Base-by-base conservation (phyloP, 1,284 basidiomycete species). In the Sanguinoderma infundibulare region DNA sequence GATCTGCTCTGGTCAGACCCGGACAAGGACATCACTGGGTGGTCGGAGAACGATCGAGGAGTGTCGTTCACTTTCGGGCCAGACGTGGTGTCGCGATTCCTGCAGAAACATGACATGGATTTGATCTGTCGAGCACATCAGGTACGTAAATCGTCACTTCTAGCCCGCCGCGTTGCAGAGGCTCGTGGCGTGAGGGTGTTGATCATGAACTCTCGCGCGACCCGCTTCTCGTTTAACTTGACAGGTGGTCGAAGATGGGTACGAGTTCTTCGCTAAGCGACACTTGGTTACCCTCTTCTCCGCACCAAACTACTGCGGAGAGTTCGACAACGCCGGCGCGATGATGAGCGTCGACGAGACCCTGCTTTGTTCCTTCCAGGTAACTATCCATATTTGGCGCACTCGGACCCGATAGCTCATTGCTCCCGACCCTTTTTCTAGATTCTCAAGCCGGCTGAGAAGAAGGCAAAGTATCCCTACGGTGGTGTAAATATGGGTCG, bases 271-370 rank as follows among this genome's bases (percentile, higher is more conserved):
- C 73, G 96, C 96, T 57, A 98, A 98, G 79, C 87, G 97, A 69
- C 96, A 98, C 80, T 79, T 99, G 67, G 97, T 99, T 68, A 99
- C 97, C 20, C 79, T 99, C 47, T 99, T 99, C 82, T 97, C 94
- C 17, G 97, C 97, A 60, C 98, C 97, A 62, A 98, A 98, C 83
- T 98, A 98, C 75, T 98, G 95, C 74, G 95, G 95, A 72, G 95
- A 98, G 81, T 99, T 99, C 73, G 98, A 99, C 79, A 99, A 99
- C 75, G 96, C 96, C 17, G 97, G 97, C 42, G 97, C 97, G 30
- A 98, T 99, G 97, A 99, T 99, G 98, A 96, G 94, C 73, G 98
- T 99, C 56, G 97, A 98, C 75, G 97, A 99, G 81, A 98, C 96
- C 8, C 78, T 99, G 68, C 79, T 99, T 66, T 99, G 97, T 79